Evolutionary conservation across 2,329 filamentous ascomycete genomes (phyloP).

Genomic region (Coniochaeta prunicola): DNA sequence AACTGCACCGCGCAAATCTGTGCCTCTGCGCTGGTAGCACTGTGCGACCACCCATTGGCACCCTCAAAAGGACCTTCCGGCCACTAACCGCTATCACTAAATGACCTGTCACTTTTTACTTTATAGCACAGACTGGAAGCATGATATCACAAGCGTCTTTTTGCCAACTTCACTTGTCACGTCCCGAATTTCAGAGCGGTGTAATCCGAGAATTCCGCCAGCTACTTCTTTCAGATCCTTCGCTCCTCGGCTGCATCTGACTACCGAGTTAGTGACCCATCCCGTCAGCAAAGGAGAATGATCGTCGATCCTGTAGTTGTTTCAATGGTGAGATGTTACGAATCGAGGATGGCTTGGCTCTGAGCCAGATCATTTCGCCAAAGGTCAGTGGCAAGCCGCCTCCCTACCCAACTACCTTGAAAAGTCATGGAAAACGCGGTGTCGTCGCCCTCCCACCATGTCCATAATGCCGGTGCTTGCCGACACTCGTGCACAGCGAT

Average conservation of each 20-base stretch:
- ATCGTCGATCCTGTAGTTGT: background rate
- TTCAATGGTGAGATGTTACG: background rate
- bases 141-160: background rate
- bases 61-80: background rate
- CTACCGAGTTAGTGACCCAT: background rate
- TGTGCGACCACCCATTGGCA: background rate
- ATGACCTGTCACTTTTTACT: background rate
- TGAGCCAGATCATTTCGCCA: too few relatives aligned
- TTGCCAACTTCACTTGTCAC: background rate
- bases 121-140: background rate
- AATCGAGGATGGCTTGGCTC: too few relatives aligned
- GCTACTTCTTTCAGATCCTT: background rate
- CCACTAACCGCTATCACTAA: background rate
- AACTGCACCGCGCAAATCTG: background rate
- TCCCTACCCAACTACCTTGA: too few relatives aligned
- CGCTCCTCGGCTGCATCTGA: background rate
- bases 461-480: background rate
- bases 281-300: background rate
- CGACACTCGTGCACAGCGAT: background rate
- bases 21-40: background rate
- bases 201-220: too few relatives aligned
- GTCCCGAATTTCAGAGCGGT: too few relatives aligned
- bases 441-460: background rate
- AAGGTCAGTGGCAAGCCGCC: too few relatives aligned
- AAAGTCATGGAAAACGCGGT: too few relatives aligned